These are phyloP conservation scores for Saturnispora saitoi DNA, from an alignment of 805 yeast genomes.

Conservation along the genomic window DNA sequence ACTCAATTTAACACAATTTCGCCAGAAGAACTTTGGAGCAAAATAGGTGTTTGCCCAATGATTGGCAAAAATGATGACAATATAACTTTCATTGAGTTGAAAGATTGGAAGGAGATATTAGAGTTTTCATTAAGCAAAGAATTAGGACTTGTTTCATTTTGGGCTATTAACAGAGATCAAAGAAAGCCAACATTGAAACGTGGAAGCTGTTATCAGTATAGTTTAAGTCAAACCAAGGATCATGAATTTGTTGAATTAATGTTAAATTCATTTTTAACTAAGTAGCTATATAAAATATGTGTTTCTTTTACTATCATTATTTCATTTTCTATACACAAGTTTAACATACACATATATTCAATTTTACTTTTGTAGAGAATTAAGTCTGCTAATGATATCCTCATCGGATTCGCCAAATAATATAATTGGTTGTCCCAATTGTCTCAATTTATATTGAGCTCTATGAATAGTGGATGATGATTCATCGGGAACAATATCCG, in stretches of 20 bases:
- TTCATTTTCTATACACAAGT: background rate
- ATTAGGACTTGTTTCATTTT: conserved; percentile 23
- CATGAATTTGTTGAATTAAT: conserved; percentile 17
- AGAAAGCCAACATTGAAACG: background rate
- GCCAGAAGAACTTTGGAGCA: conserved; percentile 16
- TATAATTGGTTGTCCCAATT: conserved; percentile 17
- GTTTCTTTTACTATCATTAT: too few species aligned
- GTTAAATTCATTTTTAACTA: conserved; percentile 9
- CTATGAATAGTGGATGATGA: conserved; percentile 14
- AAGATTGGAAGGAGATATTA: conserved; percentile 21
- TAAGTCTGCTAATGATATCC: conserved; percentile 18
- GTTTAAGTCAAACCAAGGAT: conserved; percentile 19
- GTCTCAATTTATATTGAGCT: conserved; percentile 18
- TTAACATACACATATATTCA: background rate
- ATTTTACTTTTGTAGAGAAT: conserved; percentile 5
- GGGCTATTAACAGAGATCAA: conserved; percentile 30
- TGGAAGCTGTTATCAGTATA: conserved; percentile 16
- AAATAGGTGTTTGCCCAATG: conserved; percentile 29
- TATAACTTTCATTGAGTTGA: conserved; percentile 14
- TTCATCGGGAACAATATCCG: conserved; percentile 8
- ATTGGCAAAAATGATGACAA: conserved; percentile 28
- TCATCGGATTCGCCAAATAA: conserved; percentile 19
- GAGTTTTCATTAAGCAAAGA: conserved; percentile 14
- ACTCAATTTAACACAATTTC: background rate
- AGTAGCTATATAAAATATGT: background rate